phyloP scores from a whole-genome alignment of 306 rosid species.

The Begonia masoniana region DNA sequence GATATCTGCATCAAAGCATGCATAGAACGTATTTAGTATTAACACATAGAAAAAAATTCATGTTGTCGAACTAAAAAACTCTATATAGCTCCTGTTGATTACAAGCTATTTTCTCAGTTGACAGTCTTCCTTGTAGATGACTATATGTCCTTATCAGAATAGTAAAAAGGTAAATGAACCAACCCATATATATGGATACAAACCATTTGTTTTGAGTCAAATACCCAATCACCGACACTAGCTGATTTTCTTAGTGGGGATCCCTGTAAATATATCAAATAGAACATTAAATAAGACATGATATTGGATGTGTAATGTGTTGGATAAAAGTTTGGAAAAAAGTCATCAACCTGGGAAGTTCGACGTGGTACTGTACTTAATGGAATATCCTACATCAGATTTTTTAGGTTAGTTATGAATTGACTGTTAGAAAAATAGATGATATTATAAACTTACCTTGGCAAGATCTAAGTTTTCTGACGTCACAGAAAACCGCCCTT shows the following conservation, averaged over 20 bases:
- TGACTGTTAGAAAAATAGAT: slow-evolving; percentile 7
- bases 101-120: no score
- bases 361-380: slow-evolving; percentile 73
- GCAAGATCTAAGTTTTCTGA: slow-evolving; percentile 95
- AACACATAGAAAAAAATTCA: no score
- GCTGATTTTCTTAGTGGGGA: slow-evolving; percentile 87
- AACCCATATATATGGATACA: slow-evolving; percentile 6
- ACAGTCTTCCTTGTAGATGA: no score
- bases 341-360: slow-evolving; percentile 75
- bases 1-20: no score
- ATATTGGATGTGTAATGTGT: no score
- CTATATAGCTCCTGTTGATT: no score
- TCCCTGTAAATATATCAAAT: slow-evolving; percentile 36
- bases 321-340: slow-evolving; percentile 4
- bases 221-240: slow-evolving; percentile 91
- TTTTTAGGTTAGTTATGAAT: slow-evolving; percentile 33
- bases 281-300: neutral
- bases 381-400: slow-evolving; percentile 72
- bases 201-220: slow-evolving; percentile 76
- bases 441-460: slow-evolving; percentile 41
- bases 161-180: no score
- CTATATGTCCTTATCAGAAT: no score
- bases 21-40: no score
- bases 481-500: slow-evolving; percentile 94
- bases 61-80: no score